Evolutionary conservation across 306 rosid species (phyloP).

Genomic region (Citrullus colocynthis): DNA sequence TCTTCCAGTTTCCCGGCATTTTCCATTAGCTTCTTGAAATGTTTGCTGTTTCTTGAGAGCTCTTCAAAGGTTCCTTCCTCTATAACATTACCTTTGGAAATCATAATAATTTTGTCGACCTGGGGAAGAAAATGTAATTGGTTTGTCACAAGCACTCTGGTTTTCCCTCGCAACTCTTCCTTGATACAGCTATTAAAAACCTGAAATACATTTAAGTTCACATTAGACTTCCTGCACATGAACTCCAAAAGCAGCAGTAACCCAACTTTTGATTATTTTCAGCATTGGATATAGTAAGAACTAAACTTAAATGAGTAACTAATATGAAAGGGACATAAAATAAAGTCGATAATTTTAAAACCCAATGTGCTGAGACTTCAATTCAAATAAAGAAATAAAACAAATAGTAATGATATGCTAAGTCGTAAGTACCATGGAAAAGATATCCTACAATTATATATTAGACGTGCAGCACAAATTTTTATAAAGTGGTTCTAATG

Average conservation of each 20-base stretch:
- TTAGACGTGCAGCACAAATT: not conserved
- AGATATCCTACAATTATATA: not conserved
- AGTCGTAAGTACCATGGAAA: not conserved
- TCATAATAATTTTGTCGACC: constrained; percentile 60
- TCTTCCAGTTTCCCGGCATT: constrained; percentile 85
- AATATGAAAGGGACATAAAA: not conserved
- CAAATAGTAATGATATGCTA: not conserved
- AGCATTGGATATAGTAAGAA: not conserved
- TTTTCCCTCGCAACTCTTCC: constrained; percentile 69
- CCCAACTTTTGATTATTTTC: not conserved
- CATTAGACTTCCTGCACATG: not conserved
- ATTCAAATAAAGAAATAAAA: not conserved
- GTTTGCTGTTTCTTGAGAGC: constrained; percentile 43
- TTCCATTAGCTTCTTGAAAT: constrained; percentile 85
- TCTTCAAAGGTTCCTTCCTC: constrained; percentile 87
- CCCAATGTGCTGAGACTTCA: not conserved
- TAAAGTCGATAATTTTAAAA: not conserved
- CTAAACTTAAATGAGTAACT: not conserved
- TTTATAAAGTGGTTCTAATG: not conserved
- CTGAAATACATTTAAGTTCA: constrained; percentile 18
- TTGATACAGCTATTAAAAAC: constrained; percentile 74
- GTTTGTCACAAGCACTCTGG: constrained; percentile 84
- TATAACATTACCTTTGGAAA: constrained; percentile 50
- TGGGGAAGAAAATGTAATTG: constrained; percentile 91
- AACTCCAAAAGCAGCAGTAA: not conserved